Base-by-base conservation (phyloP, 2,329 filamentous ascomycete genomes). In the Apiospora marii region DNA sequence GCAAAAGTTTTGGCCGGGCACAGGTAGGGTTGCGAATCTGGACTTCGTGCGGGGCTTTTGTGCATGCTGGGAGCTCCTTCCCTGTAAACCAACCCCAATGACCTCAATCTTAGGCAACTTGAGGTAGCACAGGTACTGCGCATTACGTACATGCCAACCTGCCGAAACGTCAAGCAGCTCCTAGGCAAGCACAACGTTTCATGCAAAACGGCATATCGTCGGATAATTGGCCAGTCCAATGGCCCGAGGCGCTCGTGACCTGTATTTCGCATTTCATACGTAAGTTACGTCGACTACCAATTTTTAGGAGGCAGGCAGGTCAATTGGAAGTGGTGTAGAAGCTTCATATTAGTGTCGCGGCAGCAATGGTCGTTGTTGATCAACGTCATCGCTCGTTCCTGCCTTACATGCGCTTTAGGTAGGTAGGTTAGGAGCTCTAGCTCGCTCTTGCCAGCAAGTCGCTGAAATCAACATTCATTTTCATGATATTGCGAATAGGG, bases 1-100 rank as follows among this genome's bases (percentile, higher is more conserved):
- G 58, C 58, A 41, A 64, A 64, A 64, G 34, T 64, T 64, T 64
- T 64, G 58, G 58, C 58, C 58, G 58, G 58, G 22, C 34, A 14
- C 19, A 64, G 58, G 58, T 64, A 64, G 58, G 58, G 58, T 64
- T 64, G 58, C 19, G 58, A 64, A 64, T 64, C 58, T 64, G 58
- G 58, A 64, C 3, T 64, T 64, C 58, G 58, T 64, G 58, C 58
- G 58, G 58, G 58, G 58, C 58, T 24, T 7, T 13, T 41, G 58
- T 64, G 58, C 58, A 64, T 30, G 10, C 46, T 49, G 46, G 46
- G 19, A 61, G 58, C 58, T 64, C 58, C 58, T 64, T 64, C 58
- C 58, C 22, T 64, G 58, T 22, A n/a, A n/a, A 64, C 7, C 30
- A 41, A n/a, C 58, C 34, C 58, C 58, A 22, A 64, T 64, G 34